Base-by-base conservation (phyloP, 176 grass and related monocot genomes). In the Bonia amplexicaulis region DNA sequence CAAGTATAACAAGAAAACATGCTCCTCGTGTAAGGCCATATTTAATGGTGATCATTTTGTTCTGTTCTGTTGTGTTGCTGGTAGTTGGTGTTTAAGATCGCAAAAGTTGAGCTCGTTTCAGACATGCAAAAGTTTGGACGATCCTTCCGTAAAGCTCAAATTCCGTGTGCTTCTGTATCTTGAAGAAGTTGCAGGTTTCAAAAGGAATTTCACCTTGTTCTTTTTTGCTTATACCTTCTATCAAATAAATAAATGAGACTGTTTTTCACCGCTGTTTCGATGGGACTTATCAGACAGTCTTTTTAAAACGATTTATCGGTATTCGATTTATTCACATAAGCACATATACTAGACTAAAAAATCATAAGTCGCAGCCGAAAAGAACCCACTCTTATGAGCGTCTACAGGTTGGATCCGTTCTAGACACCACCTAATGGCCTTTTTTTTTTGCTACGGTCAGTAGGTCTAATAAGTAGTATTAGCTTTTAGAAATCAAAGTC, bases 1-100 rank as follows among this genome's bases (percentile, higher is more conserved):
- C 5, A 20, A 71, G 37, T 12, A 59, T 8, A n/a, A 58, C 23
- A 23, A 41, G 20, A 7, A 7, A 29, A 23, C 70, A 66, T 47
- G 78, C 47, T 13, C 71, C 78, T 87, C 85, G 85, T 77, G 80
- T 42, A 0, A 42, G 68, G 0, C 17, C 17, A 57, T 23, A 31
- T 3, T 76, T 76, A n/a, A 76, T 40, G 61, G 17, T 27, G 1
- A 53, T 29, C 9, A 20, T 27, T 25, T 78, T 73, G 47, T 73
- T 47, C n/a, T n/a, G n/a, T n/a, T 14, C 14, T 45, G 12, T 39
- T 77, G 7, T 47, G 54, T n/a, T 2, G 44, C 8, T 80, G 70
- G 45, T 62, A 45, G 49, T 26, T 53, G 44, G 25, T 6, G 52
- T 19, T 48, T 12, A 61, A 40, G 31, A 62, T 17, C 27, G 12